A percentile compares a stretch with the other conserved stretches of the same genome.
Evolutionary conservation across 371 early-diverging fungal species (phyloP).

Genomic region (Gilbertella persicaria): DNA sequence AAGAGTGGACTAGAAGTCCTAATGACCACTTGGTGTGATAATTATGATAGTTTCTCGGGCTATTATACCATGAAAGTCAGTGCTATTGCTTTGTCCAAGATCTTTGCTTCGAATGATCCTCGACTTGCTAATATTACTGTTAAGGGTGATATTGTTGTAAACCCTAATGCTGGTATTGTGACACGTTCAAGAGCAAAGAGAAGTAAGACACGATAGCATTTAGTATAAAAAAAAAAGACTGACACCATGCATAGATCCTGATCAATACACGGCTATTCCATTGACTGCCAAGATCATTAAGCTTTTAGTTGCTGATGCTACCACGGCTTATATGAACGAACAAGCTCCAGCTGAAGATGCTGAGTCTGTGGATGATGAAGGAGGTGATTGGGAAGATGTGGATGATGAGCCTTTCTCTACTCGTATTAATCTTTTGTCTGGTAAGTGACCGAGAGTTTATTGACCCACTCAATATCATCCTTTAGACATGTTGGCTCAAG

Average conservation of each 20-base stretch:
- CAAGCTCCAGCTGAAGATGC: conserved; percentile 47
- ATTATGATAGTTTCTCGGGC: conserved; percentile 75
- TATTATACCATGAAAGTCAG: conserved; percentile 78
- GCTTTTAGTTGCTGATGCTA: conserved; percentile 75
- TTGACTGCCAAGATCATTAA: conserved; percentile 83
- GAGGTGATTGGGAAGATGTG: conserved; percentile 66
- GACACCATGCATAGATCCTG: conserved; percentile 57
- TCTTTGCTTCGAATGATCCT: conserved; percentile 69
- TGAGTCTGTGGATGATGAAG: conserved; percentile 49
- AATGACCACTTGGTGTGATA: conserved; percentile 75
- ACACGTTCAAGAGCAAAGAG: conserved; percentile 61
- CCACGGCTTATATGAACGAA: conserved; percentile 52
- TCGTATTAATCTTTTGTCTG: conserved; percentile 52
- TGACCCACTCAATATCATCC: not conserved
- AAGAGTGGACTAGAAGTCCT: conserved; percentile 69
- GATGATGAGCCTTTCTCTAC: conserved; percentile 46
- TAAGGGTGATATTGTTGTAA: conserved; percentile 79
- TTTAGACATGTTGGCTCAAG: conserved; percentile 47
- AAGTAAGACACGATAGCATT: conserved; percentile 50
- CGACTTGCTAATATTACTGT: conserved; percentile 69
- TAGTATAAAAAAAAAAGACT: not conserved
- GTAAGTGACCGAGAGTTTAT: conserved; percentile 15
- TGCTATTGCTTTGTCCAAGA: conserved; percentile 75
- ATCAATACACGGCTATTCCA: conserved; percentile 77
- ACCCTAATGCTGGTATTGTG: conserved; percentile 60